phyloP scores from a whole-genome alignment of 2,329 filamentous ascomycete genomes.

The Cladobotryum mycophilum region DNA sequence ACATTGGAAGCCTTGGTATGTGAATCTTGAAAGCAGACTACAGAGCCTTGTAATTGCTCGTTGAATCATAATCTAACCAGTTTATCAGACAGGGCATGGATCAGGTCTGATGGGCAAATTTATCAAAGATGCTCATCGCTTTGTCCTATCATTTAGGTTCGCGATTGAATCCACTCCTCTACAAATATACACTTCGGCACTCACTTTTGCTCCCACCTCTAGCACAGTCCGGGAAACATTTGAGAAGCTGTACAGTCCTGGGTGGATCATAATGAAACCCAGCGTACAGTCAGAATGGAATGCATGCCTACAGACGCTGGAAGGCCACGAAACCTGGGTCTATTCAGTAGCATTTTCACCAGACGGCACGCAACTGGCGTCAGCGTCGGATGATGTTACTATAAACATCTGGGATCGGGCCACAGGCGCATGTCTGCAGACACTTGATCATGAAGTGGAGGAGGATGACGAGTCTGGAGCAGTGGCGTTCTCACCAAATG shows the following conservation, averaged over 20 bases:
- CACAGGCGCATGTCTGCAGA: too few species aligned
- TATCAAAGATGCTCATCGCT: conserved; percentile 2
- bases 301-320: conserved; percentile 3
- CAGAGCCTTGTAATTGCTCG: too few species aligned
- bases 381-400: too few species aligned
- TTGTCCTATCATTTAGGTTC: not conserved
- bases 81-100: too few species aligned
- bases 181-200: conserved; percentile 1
- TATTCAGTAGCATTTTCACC: too few species aligned
- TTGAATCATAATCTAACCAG: too few species aligned
- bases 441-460: too few species aligned
- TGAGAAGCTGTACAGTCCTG: not conserved
- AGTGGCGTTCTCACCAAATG: too few species aligned
- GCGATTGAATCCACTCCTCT: conserved; percentile 1
- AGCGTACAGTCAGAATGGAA: conserved; percentile 6
- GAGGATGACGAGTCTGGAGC: too few species aligned
- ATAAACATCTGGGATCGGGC: too few species aligned
- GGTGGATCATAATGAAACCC: not conserved
- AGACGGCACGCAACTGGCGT: too few species aligned
- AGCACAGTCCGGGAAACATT: conserved; percentile 3
- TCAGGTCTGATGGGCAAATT: not conserved
- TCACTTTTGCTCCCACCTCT: not conserved
- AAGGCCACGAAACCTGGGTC: not conserved
- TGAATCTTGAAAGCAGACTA: not conserved
- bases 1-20: conserved; percentile 5